Base-by-base conservation (phyloP, 805 yeast species). In the Candida hungchunana region DNA sequence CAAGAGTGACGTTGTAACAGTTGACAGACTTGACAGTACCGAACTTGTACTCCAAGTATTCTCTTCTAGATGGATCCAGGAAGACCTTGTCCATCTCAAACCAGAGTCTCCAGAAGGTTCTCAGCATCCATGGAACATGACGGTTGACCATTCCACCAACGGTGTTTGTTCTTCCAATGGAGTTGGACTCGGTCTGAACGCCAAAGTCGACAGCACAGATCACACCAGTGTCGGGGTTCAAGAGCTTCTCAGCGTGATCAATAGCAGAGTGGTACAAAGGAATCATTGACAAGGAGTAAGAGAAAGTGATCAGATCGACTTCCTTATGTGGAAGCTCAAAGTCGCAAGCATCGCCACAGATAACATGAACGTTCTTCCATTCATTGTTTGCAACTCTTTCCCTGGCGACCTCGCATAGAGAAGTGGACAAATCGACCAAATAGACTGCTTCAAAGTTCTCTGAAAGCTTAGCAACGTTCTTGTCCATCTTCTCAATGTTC, bases 41-140 rank as follows among this genome's bases (percentile, higher is more conserved):
- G 51, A 84, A 84, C 51, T 75, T 73, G 61, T 85, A 82, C 59
- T 84, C 95, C 50, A 85, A 69, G 60, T 83, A 84, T 52, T 81
- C 87, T 62, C 95, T 75, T 63, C 94, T 75, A 7, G 87, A 73
- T 21, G 88, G 77, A 54, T 84, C 94, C 47, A 84, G 69, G 50
- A 76, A 80, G 3, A 84, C 94, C 38, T 79, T 72, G 59, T 84
- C 95, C 35, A 81, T 80, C 59, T 84, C 95, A 58, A 85, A 84
- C 95, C 95, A 85, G 29, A 80, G 64, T 53, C 88, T 72, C 95
- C 95, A 84, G 56, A 84, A 85, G 20, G 85, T 82, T 55, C 94
- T 69, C 33, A 73, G 68, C 38, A 81, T 43, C 94, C 94, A 84
- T 18, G 86, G 80, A 42, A 75, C 78, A 55, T 82, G 82, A 52